Evolutionary conservation across 2,329 filamentous ascomycete genomes (phyloP), one percentile per base, ranked within the genome.

Genomic region (Apiospora kogelbergensis): DNA sequence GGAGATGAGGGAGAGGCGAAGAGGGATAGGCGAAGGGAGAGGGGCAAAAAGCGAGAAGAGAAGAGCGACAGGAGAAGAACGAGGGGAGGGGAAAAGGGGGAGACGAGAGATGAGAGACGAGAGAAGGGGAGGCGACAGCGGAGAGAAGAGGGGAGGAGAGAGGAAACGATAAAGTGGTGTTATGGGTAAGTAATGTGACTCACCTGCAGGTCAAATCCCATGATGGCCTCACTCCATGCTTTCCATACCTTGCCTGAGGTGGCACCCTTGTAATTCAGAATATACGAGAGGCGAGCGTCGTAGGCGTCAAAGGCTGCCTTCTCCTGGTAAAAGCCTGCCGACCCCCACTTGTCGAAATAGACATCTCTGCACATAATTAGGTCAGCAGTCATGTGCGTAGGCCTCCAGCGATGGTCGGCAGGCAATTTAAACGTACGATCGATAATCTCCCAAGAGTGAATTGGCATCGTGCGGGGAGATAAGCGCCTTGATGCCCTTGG

Each of bases 151-250:
- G n/a, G n/a, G n/a, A n/a, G n/a, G n/a, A n/a, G n/a, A n/a, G n/a
- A n/a, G n/a, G n/a, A n/a, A n/a, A n/a, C n/a, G n/a, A n/a, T n/a
- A n/a, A n/a, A n/a, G n/a, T n/a, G n/a, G n/a, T n/a, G n/a, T n/a
- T n/a, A n/a, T n/a, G n/a, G n/a, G n/a, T n/a, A n/a, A n/a, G n/a
- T n/a, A 20, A 9, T 26, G 30, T 63, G 13, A 13, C 67, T 60
- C 68, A 73, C 72, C 67, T 80, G 76, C 3, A 80, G 68, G 68
- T 80, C 76, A 68, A 79, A 80, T 26, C 74, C 76, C 68, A 78
- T 70, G 68, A 80, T 79, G 57, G 74, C 77, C 9, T 77, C 71
- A 67, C 69, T 71, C 77, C 77, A 80, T 9, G 74, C 67, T 64
- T 78, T 78, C 78, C 78, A 79, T 3, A 75, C 71, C 53, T 76